These are phyloP conservation scores for Globisporangium rhizosaccharum DNA, from an alignment of 352 stramenopile genomes.

Conservation along the genomic window DNA sequence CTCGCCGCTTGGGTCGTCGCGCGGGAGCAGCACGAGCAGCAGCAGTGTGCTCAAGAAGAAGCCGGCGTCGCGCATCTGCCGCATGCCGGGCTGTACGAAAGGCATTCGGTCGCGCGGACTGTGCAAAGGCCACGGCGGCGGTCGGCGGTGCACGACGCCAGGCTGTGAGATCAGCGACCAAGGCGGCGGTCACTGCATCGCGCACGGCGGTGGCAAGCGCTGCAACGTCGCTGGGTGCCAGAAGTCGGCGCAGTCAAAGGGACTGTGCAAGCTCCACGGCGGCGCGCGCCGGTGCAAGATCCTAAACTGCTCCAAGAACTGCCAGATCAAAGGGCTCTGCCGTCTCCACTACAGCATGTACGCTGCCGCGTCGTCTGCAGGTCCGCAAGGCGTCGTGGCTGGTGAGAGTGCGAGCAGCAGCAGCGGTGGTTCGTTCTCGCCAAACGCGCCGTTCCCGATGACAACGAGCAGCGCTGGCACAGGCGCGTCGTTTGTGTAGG, in stretches of 20 bases:
- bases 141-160: conserved; percentile 69
- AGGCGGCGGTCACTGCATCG: conserved; percentile 77
- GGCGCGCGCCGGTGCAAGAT: conserved; percentile 69
- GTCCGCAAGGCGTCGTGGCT: background rate
- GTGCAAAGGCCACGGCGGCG: conserved; percentile 83
- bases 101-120: conserved; percentile 75
- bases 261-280: conserved; percentile 80
- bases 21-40: conserved; percentile 23
- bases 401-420: background rate
- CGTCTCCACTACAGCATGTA: conserved; percentile 59
- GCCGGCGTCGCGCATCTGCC: conserved; percentile 68
- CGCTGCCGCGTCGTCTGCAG: conserved; percentile 3
- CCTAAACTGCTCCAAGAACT: conserved; percentile 74
- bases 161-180: conserved; percentile 85
- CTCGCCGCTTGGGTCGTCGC: conserved; percentile 8
- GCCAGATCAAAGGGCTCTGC: conserved; percentile 75
- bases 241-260: conserved; percentile 80
- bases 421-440: background rate
- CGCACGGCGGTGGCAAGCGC: conserved; percentile 41
- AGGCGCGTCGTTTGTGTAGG: too few relatives aligned
- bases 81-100: conserved; percentile 70
- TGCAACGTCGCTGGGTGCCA: conserved; percentile 67
- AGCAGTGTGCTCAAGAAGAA: conserved; percentile 42
- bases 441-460: background rate
- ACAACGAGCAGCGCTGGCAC: too few relatives aligned